Conservation (phyloP, 2,329 filamentous ascomycete species). For the Colletotrichum melonis region DNA sequence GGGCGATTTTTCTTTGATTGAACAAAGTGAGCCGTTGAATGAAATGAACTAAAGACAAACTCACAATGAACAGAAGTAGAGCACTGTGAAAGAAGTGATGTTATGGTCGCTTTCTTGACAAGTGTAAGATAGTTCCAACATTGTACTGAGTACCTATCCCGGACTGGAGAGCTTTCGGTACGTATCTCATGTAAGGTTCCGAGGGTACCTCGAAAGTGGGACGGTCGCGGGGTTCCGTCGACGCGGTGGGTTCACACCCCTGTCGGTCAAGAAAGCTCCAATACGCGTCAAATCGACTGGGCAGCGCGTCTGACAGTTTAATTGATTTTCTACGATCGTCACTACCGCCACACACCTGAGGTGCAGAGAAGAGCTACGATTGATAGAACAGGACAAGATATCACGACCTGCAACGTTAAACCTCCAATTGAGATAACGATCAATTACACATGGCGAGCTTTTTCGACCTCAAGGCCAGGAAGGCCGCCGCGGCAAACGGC, state of each 20-base stretch:
- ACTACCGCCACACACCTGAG: not conserved
- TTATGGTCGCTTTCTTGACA: too few species aligned
- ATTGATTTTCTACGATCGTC: conserved; percentile 28
- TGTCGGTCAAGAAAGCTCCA: conserved; percentile 17
- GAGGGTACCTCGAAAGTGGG: conserved; percentile 11
- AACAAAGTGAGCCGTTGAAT: not conserved
- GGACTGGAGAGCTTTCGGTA: not conserved
- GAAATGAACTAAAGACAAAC: not conserved
- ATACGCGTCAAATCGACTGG: conserved; percentile 25
- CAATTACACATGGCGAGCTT: conserved; percentile 79
- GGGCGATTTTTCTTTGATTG: not conserved
- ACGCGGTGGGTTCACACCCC: conserved; percentile 13
- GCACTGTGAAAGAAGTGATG: too few species aligned
- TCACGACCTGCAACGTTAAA: not conserved
- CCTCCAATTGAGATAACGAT: not conserved
- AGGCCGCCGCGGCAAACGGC: conserved; percentile 76
- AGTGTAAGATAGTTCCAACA: not conserved
- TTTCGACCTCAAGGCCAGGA: conserved; percentile 94
- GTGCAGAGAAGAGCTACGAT: not conserved
- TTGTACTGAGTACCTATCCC: not conserved
- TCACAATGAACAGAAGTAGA: too few species aligned
- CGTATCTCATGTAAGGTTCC: not conserved
- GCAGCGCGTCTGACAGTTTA: conserved; percentile 29
- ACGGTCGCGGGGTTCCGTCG: conserved; percentile 14
- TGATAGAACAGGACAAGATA: not conserved